Evolutionary conservation across 208 protist species (phyloP).

Genomic region (Wallacemonas collosoma): DNA sequence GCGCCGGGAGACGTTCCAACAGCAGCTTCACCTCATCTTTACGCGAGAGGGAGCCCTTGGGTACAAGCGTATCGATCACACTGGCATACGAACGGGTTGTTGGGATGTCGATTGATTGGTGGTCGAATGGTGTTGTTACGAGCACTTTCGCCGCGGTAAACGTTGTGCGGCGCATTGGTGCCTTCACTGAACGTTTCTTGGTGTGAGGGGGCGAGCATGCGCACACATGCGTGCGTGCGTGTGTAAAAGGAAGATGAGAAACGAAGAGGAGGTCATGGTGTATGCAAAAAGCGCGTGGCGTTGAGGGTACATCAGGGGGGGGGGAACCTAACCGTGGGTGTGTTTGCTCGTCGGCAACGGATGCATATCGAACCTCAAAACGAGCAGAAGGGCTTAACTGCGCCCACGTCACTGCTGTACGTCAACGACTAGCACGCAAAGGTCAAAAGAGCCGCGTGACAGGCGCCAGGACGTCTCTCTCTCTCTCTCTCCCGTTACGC

Average conservation of each 20-base stretch:
- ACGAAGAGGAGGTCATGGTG: not conserved
- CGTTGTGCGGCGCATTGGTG: constrained; percentile 5
- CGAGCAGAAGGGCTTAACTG: no score
- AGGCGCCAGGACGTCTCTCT: no score
- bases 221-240: no score
- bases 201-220: not conserved
- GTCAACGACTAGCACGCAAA: no score
- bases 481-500: no score
- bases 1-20: constrained; percentile 47
- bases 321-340: no score
- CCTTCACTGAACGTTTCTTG: not conserved
- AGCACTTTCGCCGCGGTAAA: constrained; percentile 18
- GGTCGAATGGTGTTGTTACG: constrained; percentile 61
- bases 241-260: constrained; percentile 1
- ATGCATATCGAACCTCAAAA: no score
- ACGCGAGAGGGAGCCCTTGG: constrained; percentile 22
- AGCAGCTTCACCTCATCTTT: constrained; percentile 54
- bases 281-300: no score
- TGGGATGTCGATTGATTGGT: constrained; percentile 58
- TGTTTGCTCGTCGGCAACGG: no score
- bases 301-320: no score
- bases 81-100: constrained; percentile 14
- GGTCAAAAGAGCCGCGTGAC: no score
- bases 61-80: constrained; percentile 28
- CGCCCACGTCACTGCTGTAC: no score